Conservation (phyloP, 2,329 filamentous ascomycete species). For the Sclerotinia sclerotiorum region DNA sequence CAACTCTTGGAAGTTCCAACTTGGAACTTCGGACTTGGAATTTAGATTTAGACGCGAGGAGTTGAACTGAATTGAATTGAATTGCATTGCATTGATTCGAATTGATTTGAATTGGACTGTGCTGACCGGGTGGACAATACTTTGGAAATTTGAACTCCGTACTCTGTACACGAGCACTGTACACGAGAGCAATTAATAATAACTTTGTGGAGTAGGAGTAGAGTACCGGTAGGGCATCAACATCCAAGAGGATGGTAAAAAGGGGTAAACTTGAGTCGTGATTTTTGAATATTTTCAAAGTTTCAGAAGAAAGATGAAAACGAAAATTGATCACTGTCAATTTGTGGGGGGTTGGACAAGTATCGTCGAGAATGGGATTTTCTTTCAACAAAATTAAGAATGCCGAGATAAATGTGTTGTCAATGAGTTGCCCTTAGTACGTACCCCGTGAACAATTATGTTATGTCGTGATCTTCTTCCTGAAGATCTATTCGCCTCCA, state of each 20-base stretch:
- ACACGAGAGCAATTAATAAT: background rate
- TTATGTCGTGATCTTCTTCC: background rate
- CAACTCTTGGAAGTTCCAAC: background rate
- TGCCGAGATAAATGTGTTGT: slow-evolving; percentile 7
- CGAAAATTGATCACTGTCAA: slow-evolving; percentile 5
- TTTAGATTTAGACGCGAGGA: background rate
- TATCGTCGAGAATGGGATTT: background rate
- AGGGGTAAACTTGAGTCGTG: slow-evolving; percentile 15
- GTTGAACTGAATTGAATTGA: background rate
- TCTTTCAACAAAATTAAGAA: background rate
- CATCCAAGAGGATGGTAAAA: background rate
- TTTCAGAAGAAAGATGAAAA: background rate
- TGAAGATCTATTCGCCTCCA: slow-evolving; percentile 11
- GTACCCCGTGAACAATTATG: background rate
- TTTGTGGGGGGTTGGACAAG: background rate
- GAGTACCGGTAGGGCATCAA: background rate
- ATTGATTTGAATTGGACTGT: background rate
- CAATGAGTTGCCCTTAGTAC: background rate
- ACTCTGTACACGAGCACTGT: background rate
- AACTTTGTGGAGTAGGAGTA: background rate
- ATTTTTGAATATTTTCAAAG: background rate
- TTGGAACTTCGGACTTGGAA: background rate
- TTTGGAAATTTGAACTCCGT: too few relatives aligned
- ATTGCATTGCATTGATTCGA: too few relatives aligned
- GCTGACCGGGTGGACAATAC: background rate